phyloP scores from a whole-genome alignment of 768 basidiomycete species.

The Pulveroboletus ravenelii region DNA sequence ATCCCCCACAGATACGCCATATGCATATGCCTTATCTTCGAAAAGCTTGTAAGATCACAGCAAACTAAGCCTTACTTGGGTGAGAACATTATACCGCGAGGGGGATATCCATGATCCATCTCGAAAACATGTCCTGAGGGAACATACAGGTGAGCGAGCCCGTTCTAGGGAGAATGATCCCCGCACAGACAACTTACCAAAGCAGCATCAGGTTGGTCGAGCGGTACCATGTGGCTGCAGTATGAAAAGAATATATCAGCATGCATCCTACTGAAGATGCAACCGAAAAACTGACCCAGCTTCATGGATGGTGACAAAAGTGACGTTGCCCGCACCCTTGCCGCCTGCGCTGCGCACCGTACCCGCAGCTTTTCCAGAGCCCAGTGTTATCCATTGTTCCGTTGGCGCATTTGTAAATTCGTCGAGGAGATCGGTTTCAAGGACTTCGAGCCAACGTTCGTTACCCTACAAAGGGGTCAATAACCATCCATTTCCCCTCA shows the following conservation, averaged over 20 bases:
- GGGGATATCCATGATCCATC: slow-evolving; percentile 55
- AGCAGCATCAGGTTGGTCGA: slow-evolving; percentile 84
- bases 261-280: not conserved
- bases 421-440: slow-evolving; percentile 55
- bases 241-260: slow-evolving; percentile 9
- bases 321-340: slow-evolving; percentile 73
- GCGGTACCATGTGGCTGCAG: slow-evolving; percentile 81
- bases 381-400: slow-evolving; percentile 53
- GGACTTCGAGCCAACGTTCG: slow-evolving; percentile 64
- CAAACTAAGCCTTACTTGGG: not conserved
- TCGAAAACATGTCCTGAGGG: slow-evolving; percentile 52
- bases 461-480: slow-evolving; percentile 50
- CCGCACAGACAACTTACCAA: slow-evolving; percentile 43
- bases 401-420: slow-evolving; percentile 52
- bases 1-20: not conserved
- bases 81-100: slow-evolving; percentile 24
- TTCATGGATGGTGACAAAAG: slow-evolving; percentile 71
- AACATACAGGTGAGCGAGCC: not conserved
- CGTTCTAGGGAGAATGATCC: not conserved
- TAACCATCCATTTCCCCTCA: not conserved
- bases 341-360: slow-evolving; percentile 68
- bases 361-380: slow-evolving; percentile 56
- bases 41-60: not conserved
- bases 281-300: slow-evolving; percentile 58
- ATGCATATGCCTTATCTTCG: not conserved